A percentile compares a stretch with the other conserved stretches of the same genome.
phyloP scores from a whole-genome alignment of 176 grass and related monocot genomes.

The Urochloa ruziziensis region DNA sequence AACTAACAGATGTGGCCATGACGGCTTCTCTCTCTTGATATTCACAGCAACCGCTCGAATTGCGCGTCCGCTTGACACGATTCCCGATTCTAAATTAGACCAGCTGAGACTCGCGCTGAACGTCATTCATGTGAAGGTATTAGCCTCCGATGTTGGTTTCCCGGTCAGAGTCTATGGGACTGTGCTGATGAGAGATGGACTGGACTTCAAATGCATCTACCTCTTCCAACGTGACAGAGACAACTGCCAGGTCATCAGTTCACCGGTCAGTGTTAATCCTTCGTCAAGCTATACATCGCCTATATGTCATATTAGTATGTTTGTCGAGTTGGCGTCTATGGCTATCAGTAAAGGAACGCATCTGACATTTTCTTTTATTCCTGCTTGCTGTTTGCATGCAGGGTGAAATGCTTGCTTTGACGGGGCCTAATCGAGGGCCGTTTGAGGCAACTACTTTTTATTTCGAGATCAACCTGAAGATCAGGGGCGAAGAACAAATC shows the following conservation, averaged over 20 bases:
- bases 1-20: too few relatives aligned
- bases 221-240: conserved; percentile 19
- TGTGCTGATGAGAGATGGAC: background rate
- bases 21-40: background rate
- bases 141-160: background rate
- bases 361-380: background rate
- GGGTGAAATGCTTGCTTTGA: background rate
- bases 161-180: background rate
- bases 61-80: background rate
- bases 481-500: background rate
- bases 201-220: conserved; percentile 22
- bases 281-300: background rate
- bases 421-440: conserved; percentile 13
- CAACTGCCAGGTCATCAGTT: background rate
- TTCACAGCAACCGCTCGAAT: background rate
- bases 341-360: background rate
- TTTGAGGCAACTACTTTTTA: background rate
- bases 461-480: conserved; percentile 26
- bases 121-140: background rate
- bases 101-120: background rate
- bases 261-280: conserved; percentile 3
- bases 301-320: too few relatives aligned
- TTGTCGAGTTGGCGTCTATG: too few relatives aligned
- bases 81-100: background rate
- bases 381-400: background rate